Base-by-base conservation (phyloP, 192 early-diverging fungal species). In the Coemansia sp. region DNA sequence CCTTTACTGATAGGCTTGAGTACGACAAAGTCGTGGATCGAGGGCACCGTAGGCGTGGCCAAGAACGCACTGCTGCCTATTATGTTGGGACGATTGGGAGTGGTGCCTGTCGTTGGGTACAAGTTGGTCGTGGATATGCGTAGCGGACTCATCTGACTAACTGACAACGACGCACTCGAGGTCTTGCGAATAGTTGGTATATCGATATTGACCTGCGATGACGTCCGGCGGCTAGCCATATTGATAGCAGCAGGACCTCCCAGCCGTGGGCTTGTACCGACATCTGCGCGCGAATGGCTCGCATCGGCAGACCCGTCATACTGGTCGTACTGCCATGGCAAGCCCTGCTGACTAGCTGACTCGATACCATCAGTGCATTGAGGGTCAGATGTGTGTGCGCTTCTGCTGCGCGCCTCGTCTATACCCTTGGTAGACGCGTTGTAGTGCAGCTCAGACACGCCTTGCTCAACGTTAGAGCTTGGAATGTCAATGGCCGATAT, bases 1-100 rank as follows among this genome's bases (percentile, higher is more conserved):
- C 94, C 94, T 36, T 92, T 88, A 72, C 92, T 93, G 60, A 96
- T 93, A 4, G 93, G 92, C 78, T 94, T 95, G 46, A 96, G 89
- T 40, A 96, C 83, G 36, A 92, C 90, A 86, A 96, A 96, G 67
- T 96, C 94, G 19, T 89, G 74, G 66, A 96, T 96, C 27, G 89
- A 89, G 2, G 94, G 94, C 45, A 95, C 85, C 11, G 78, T 89
- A 34, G 72, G 81, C 69, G 73, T 88, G 62, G 66, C 78, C 64
- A 76, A 33, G 24, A 70, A 37, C 1, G 73, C 59, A 24, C 40
- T 63, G 61, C 61, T 64, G 16, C 59, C 44, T 3, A 68, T 61
- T 3, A 68, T 61, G 35, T 64, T 67, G 0, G 75, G 21, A 1
- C 69, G 66, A 16, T 24, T 33, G n/a, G 21, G 62, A 33, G 69